Evolutionary conservation across 305 asterid species (phyloP), one percentile per base, ranked within the genome.

Genomic region (Fraxinus angustifolia): DNA sequence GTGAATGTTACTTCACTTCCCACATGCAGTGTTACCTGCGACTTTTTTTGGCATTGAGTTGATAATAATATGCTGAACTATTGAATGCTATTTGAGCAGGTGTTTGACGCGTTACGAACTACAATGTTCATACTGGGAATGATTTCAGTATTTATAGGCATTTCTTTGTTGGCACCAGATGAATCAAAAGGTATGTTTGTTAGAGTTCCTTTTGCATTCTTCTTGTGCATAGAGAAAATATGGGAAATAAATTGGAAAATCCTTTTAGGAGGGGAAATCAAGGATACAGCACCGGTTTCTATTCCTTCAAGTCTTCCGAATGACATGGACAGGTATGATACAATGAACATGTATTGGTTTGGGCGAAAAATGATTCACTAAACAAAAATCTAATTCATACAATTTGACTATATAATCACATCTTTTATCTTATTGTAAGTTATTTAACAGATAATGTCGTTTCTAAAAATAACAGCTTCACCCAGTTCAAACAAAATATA

Each of bases 141-240:
- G 93, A 73, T 89, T 79, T 93, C 93, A 84, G 98, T 93, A 38
- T 94, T 94, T 89, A 85, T 93, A 84, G 98, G 98, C 91, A 94
- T 94, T 84, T 91, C 97, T 65, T 91, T 94, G 89, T 84, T 94
- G 82, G 98, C 98, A 79, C 98, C 98, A 56, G 98, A 94, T 87
- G 98, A 94, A 76, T 80, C 95, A 53, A 93, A 88, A 95, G 99
- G 99, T 95, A 89, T 83, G 77, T 19, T 34, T 17, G 73, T 76
- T 17, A 73, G 48, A 60, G 72, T 48, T 81, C 38, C 58, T 33
- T 82, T 14, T 11, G 3, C 34, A 28, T 11, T 76, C 19, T 48
- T 31, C 23, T 21, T 42, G 53, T 48, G 42, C 75, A 45, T 11
- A 16, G 36, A 68, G 67, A 58, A 71, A 72, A 56, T 67, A 82